Conservation (phyloP, 208 protist species). For the Wallacemonas sp. region DNA sequence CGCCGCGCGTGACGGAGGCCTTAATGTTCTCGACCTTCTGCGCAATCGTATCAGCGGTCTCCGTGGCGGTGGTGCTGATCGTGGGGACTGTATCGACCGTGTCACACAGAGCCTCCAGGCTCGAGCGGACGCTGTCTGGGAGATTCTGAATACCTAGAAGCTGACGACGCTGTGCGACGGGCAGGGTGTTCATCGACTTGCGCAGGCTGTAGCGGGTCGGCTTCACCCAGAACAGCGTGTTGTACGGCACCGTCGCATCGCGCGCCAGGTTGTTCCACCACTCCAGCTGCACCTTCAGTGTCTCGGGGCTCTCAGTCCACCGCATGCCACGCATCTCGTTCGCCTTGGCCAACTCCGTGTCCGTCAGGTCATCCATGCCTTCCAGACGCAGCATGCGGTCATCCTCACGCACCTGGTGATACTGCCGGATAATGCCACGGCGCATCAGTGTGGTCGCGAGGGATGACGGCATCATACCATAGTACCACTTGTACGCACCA, state of each 20-base stretch:
- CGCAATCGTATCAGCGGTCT: conserved; percentile 70
- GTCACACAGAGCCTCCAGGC: conserved; percentile 84
- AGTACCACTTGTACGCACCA: conserved; percentile 81
- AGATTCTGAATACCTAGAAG: conserved; percentile 89
- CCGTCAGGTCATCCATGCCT: conserved; percentile 73
- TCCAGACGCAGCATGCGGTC: conserved; percentile 83
- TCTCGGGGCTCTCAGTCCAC: conserved; percentile 81
- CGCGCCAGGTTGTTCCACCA: conserved; percentile 81
- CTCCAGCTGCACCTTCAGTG: conserved; percentile 85
- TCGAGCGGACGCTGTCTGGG: conserved; percentile 74
- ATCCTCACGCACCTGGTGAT: conserved; percentile 79
- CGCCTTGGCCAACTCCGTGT: conserved; percentile 82
- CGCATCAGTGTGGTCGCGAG: conserved; percentile 66
- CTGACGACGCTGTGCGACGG: conserved; percentile 80
- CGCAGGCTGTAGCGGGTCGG: conserved; percentile 83
- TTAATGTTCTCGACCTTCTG: conserved; percentile 80
- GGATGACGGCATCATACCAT: conserved; percentile 60
- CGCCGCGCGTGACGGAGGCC: conserved; percentile 75
- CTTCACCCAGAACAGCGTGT: conserved; percentile 91
- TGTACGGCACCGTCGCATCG: conserved; percentile 84
- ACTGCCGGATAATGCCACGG: conserved; percentile 70
- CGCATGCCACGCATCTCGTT: conserved; percentile 88
- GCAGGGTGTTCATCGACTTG: conserved; percentile 84
- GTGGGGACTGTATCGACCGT: conserved; percentile 68
- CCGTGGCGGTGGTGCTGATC: conserved; percentile 46